Evolutionary conservation across 495 filamentous ascomycete species (phyloP).

Genomic region (Neurospora cerealis): DNA sequence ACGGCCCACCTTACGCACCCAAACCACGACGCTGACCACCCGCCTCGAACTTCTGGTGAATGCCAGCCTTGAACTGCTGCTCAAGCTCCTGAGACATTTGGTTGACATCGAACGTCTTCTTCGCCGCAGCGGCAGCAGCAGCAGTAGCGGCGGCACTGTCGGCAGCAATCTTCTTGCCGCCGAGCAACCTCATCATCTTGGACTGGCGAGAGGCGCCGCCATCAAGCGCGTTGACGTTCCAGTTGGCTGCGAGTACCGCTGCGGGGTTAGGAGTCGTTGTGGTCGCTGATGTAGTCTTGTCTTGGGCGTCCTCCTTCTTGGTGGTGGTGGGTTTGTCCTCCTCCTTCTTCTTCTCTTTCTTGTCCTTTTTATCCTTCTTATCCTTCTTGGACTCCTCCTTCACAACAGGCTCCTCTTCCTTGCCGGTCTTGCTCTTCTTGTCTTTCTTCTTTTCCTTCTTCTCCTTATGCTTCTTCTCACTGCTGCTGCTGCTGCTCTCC

Average conservation of each 20-base stretch:
- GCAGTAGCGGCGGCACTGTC: slow-evolving; percentile 2
- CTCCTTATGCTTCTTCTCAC: slow-evolving; percentile 6
- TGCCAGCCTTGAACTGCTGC: slow-evolving; percentile 47
- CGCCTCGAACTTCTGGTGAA: slow-evolving; percentile 46
- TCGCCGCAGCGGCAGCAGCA: background rate
- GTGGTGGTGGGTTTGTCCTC: slow-evolving; percentile 3
- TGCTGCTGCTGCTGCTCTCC: background rate
- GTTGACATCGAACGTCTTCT: slow-evolving; percentile 23
- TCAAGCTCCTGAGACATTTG: slow-evolving; percentile 45
- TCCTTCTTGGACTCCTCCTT: slow-evolving; percentile 4
- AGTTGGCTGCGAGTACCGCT: slow-evolving; percentile 27
- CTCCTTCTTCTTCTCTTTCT: slow-evolving; percentile 6
- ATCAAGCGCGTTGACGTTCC: slow-evolving; percentile 42
- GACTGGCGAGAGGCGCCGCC: slow-evolving; percentile 40
- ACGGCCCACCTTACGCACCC: slow-evolving; percentile 31
- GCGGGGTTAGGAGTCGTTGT: background rate
- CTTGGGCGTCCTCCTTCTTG: slow-evolving; percentile 1
- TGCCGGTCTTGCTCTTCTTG: background rate
- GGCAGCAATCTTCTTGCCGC: slow-evolving; percentile 31
- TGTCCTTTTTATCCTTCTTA: slow-evolving; percentile 6
- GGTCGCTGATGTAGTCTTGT: background rate
- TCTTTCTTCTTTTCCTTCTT: slow-evolving; percentile 1
- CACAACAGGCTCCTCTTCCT: background rate
- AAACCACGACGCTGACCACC: slow-evolving; percentile 42
- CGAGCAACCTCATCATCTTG: slow-evolving; percentile 49